Conservation (phyloP, 331 rosid species). For the Malus hybrid region DNA sequence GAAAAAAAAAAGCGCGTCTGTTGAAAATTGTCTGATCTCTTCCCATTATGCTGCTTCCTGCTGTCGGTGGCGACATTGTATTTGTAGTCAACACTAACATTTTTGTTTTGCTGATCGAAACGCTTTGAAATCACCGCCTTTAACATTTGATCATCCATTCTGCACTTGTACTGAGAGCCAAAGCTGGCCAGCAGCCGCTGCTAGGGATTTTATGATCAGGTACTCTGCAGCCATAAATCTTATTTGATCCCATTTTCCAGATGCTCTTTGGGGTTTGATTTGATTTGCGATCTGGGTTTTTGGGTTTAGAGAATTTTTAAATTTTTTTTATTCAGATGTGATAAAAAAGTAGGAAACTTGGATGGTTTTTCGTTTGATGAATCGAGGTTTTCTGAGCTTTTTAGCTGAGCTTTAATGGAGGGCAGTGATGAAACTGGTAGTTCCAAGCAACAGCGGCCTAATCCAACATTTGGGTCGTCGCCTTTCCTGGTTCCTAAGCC, state of each 20-base stretch:
- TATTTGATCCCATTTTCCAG: neutral
- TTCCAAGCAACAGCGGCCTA: neutral
- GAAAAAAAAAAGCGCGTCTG: conserved; percentile 8
- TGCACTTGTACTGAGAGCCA: neutral
- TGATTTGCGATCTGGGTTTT: neutral
- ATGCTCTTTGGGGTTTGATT: neutral
- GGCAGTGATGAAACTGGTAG: conserved; percentile 33
- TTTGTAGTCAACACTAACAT: neutral
- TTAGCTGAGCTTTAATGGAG: conserved; percentile 36
- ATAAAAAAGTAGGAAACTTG: neutral
- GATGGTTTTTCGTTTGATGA: neutral
- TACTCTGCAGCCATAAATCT: neutral
- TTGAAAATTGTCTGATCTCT: neutral
- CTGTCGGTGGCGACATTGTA: neutral
- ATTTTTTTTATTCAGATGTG: neutral
- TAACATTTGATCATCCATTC: neutral
- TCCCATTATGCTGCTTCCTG: too few species aligned
- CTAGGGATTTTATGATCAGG: conserved; percentile 1
- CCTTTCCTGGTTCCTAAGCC: too few species aligned
- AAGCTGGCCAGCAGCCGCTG: neutral
- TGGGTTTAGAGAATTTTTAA: neutral
- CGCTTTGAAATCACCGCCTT: conserved; percentile 1
- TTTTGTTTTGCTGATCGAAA: neutral
- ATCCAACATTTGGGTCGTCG: too few species aligned
- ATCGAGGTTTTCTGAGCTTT: neutral